These are phyloP conservation scores for Aechmea fasciata DNA, from an alignment of 176 grass and related monocot species.

Conservation along the genomic window DNA sequence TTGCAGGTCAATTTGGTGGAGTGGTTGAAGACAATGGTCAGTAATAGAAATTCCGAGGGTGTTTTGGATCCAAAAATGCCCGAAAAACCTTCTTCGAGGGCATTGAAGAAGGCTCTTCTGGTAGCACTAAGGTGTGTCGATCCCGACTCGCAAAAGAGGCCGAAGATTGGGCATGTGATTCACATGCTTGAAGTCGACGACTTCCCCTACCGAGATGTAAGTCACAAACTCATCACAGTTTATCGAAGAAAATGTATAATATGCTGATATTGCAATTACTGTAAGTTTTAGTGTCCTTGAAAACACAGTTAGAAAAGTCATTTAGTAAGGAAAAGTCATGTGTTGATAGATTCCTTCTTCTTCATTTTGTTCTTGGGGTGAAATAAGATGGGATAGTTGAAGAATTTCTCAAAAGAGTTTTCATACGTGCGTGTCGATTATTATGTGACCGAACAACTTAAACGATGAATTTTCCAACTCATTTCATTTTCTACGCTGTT, in stretches of 20 bases:
- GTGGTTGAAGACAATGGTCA: constrained; percentile 93
- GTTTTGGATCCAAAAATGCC: constrained; percentile 95
- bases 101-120: constrained; percentile 79
- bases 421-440: too few relatives aligned
- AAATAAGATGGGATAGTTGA: too few relatives aligned
- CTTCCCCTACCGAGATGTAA: constrained; percentile 97
- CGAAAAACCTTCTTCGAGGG: constrained; percentile 74
- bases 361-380: too few relatives aligned
- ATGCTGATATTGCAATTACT: neutral
- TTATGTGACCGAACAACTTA: too few relatives aligned
- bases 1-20: constrained; percentile 97
- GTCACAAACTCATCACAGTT: neutral
- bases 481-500: too few relatives aligned
- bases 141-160: constrained; percentile 91
- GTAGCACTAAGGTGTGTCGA: constrained; percentile 89
- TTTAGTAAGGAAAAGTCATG: too few relatives aligned
- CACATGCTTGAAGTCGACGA: constrained; percentile 99
- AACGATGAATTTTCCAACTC: too few relatives aligned
- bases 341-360: too few relatives aligned
- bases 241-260: neutral
- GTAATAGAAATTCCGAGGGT: constrained; percentile 84
- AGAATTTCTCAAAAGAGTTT: too few relatives aligned
- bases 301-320: too few relatives aligned
- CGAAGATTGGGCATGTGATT: constrained; percentile 92
- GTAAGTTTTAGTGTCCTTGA: too few relatives aligned